Evolutionary conservation across 176 grass and related monocot genomes (phyloP), one percentile per base, ranked within the genome.

Genomic region (Juncus effusus): DNA sequence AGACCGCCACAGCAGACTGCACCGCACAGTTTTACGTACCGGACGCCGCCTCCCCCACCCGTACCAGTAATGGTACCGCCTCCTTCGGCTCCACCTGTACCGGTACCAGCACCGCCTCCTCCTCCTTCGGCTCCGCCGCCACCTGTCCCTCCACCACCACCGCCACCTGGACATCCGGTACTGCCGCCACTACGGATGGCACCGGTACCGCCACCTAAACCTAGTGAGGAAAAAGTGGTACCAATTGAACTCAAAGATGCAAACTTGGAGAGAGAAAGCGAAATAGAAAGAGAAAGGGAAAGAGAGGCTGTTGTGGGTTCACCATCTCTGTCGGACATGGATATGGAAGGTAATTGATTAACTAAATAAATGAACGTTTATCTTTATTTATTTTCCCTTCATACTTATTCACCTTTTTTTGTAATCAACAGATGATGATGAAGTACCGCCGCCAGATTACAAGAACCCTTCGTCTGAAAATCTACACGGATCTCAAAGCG

Each of bases 311-410:
- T 28, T 72, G 53, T 53, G 15, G 70, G 65, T 78, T 85, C 85
- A 15, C 73, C 77, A 6, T 70, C 87, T 50, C 77, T 88, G 8
- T 93, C 94, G 16, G 88, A 99, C 74, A 99, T 90, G 88, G 88
- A 96, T 67, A 91, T 96, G 93, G 88, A 86, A 51, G 94, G 94
- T 93, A 56, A 74, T 28, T 72, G 19, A 13, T 63, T 70, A 52
- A 50, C 6, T 47, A 47, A 47, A 47, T 47, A 47, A 5, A 47
- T 6, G 9, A 47, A 6, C 2, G 1, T 9, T 47, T 47, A 47
- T 47, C 44, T 6, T 55, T 62, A 53, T 3, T 51, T 60, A 13
- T 50, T 53, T 54, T 73, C 35, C 16, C 44, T 75, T 70, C 39
- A 36, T 39, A 13, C 11, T 67, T 67, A 5, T 42, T 72, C 3